Percentiles rank a stretch among this genome's conserved stretches.
phyloP scores from a whole-genome alignment of 2,329 filamentous ascomycete species.

The Chaetoscypha palmicola region DNA sequence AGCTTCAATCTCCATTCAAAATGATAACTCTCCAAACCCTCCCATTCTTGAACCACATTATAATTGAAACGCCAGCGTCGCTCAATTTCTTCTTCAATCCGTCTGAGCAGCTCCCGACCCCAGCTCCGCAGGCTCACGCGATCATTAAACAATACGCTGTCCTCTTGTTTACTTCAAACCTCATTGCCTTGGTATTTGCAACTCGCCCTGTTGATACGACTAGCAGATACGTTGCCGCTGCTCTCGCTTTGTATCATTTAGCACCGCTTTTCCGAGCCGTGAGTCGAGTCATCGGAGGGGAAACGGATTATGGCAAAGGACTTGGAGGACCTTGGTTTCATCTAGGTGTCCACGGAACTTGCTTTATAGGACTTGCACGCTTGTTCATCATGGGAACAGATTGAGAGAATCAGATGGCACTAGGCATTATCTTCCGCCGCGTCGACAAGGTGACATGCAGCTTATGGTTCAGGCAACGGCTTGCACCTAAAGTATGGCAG shows the following conservation, averaged over 20 bases:
- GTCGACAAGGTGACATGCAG: no score
- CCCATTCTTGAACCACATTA: constrained; percentile 30
- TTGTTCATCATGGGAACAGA: no score
- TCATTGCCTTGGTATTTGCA: constrained; percentile 32
- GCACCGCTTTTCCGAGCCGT: constrained; percentile 29
- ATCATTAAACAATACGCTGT: constrained; percentile 35
- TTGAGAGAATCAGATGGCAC: no score
- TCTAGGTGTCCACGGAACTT: constrained; percentile 20
- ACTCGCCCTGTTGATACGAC: constrained; percentile 25
- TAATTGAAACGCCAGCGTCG: constrained; percentile 33
- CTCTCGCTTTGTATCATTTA: constrained; percentile 33
- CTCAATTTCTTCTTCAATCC: constrained; percentile 33
- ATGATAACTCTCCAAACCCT: constrained; percentile 6
- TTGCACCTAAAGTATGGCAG: no score
- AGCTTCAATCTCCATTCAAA: no score
- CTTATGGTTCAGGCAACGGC: no score
- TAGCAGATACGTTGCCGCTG: constrained; percentile 28
- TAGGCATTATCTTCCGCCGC: no score
- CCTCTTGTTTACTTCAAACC: constrained; percentile 30
- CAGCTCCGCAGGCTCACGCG: constrained; percentile 32
- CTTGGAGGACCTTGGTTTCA: constrained; percentile 26
- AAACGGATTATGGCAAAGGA: constrained; percentile 6
- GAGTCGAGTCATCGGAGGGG: constrained; percentile 11
- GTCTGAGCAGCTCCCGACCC: constrained; percentile 25
- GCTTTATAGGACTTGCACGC: not conserved